Base-by-base conservation (phyloP, 768 basidiomycete genomes). In the Asterophora lycoperdoides region DNA sequence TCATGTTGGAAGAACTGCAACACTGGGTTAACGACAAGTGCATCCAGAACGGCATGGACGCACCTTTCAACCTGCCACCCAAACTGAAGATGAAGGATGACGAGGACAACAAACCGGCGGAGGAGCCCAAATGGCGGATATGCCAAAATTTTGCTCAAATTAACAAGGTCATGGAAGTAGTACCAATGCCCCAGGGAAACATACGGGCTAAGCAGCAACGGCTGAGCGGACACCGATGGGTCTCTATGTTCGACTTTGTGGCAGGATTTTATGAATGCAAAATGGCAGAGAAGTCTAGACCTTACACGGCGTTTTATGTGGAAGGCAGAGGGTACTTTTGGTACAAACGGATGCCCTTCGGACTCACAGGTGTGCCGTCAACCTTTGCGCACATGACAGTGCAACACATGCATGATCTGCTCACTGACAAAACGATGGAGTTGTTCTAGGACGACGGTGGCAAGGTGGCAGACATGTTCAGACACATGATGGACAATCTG, bases 361-460 rank as follows among this genome's bases (percentile, higher is more conserved):
- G n/a, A 48, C 72, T 68, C 30, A 60, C 71, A 0, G 34, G 43
- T 13, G 48, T 40, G 1, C 42, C 29, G 1, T 41, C 42, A n/a
- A 44, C 38, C 36, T 70, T 72, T 44, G 59, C 55, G 1, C 19
- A 66, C 7, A 56, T 67, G 56, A 64, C 60, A 0, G 64, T 66
- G 1, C n/a, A 41, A 0, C 15, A 44, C 1, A 37, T 70, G 3
- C 48, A 60, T 1, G 66, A 68, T 38, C 30, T 69, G 1, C 38
- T 69, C 1, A 57, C 59, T 1, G 43, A 56, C 1, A 32, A 34
- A 1, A 39, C 32, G 1, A 51, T 71, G 14, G 68, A 72, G 41
- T 46, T 67, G 5, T 73, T 72, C 14, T 66, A 75, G 0, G 71
- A 76, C 36, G 68, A 77, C 45, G 64, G 69, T 0, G 68, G 61